Base-by-base conservation (phyloP, 495 filamentous ascomycete species). In the Aspergillus heteromorphus region DNA sequence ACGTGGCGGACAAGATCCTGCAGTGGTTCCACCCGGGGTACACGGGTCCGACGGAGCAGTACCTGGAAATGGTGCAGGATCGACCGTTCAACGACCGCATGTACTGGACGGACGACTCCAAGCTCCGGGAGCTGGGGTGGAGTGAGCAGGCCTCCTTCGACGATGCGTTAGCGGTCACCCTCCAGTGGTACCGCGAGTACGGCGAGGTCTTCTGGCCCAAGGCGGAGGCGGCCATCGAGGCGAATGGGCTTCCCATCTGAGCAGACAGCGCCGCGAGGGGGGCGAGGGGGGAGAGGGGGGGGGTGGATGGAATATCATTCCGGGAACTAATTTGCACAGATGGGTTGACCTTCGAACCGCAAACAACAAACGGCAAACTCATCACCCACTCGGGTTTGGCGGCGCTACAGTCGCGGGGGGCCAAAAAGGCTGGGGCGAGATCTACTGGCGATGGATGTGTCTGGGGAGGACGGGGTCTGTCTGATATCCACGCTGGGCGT, bases 21-120 rank as follows among this genome's bases (percentile, higher is more conserved):
- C 6, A 17, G 29, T 34, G 13, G 14, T 47, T 54, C 19, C 30
- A 45, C 17, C n/a, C n/a, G 6, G 4, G 31, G 6, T 11, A 17
- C 13, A 21, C 8, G 23, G 2, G 10, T 20, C 10, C n/a, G 2
- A 1, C 23, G 9, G 51, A 25, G 4, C 27, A 16, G 3, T 54
- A 40, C 27, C 14, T 38, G 43, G 40, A 27, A 18, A 34, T 27
- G 41, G 51, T 54, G 14, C 2, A 16, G n/a, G 51, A 53, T 34
- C 40, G 51, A 4, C 51, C 40, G 11, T 53, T 45, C 40, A 53
- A 53, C 29, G 51, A 53, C 16, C 21, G 40, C 7, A 53, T 53
- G 51, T 53, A 53, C 23, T 53, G 51, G 51, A 53, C 40, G 10
- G 51, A 53, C 23, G 51, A 53, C 27, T 53, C 51, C 20, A 53